Evolutionary conservation across 2,329 filamentous ascomycete species (phyloP), one percentile per base, ranked within the genome.

Genomic region (Neofusicoccum laricinum): DNA sequence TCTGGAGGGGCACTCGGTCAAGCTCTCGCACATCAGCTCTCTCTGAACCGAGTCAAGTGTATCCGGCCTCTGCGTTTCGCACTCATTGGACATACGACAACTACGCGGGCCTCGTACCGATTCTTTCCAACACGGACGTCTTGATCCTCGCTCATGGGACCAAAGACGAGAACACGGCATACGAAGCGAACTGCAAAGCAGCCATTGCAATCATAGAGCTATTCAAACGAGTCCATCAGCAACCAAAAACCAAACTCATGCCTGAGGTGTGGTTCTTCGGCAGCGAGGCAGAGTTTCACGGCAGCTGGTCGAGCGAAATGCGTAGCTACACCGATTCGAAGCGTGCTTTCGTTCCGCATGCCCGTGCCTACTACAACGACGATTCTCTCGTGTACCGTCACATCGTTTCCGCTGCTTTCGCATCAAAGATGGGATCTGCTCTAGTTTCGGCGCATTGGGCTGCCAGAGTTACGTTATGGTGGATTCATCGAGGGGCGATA

Each of bases 181-280:
- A 17, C 11, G 19, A 58, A 2, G 40, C 53, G 2, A 58, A 58
- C 34, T 36, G 53, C 34, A 41, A 40, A 0, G 19, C 53, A 3
- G 36, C 32, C n/a, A 32, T 40, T 58, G 34, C 34, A 17, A 40
- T 25, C 3, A 21, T 25, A 12, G 43, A 46, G 43, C 43, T 46
- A 2, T 46, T 46, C 17, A 46, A 43, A n/a, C 53, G 53, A 0
- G 19, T 40, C 12, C n/a, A 10, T 15, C 19, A 8, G 34, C 8
- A 4, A 4, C n/a, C 34, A 7, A 25, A 10, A 8, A 40, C 11
- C 14, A 34, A 40, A 6, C 14, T 58, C 0, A 12, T 58, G 34
- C 53, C 53, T 2, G 53, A 58, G 40, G 53, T 58, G 15, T 58
- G 53, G 53, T 58, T 36, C 53, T 32, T 58, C 7, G 53, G 53